phyloP scores from a whole-genome alignment of 495 filamentous ascomycete species.

The Cryomyces minteri region DNA sequence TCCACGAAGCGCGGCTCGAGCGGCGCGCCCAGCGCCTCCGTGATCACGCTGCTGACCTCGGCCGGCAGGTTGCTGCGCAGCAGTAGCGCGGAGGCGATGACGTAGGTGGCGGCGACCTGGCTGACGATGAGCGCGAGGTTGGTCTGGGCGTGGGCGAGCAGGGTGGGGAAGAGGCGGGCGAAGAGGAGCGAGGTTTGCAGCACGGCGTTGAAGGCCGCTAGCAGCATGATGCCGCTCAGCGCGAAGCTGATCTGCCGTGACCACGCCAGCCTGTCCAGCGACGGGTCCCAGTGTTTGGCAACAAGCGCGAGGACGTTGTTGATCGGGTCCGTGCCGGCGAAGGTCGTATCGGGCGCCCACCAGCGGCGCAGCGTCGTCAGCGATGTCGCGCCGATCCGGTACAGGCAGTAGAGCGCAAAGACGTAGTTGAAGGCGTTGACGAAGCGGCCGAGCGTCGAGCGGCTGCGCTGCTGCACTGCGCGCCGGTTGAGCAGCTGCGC shows the following conservation, averaged over 20 bases:
- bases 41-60: conserved; percentile 51
- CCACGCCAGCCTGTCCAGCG: conserved; percentile 54
- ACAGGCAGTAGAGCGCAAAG: conserved; percentile 61
- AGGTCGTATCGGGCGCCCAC: conserved; percentile 27
- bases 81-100: conserved; percentile 55
- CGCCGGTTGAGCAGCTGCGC: conserved; percentile 35
- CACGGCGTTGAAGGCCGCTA: conserved; percentile 55
- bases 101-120: conserved; percentile 64
- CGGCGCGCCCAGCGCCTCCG: conserved; percentile 48
- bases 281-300: conserved; percentile 52
- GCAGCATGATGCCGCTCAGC: conserved; percentile 58
- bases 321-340: conserved; percentile 55
- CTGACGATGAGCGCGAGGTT: conserved; percentile 54
- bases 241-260: conserved; percentile 60
- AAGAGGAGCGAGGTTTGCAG: conserved; percentile 61
- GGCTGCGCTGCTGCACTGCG: conserved; percentile 38
- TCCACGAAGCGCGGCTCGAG: conserved; percentile 57
- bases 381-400: conserved; percentile 49
- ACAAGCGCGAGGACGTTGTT: conserved; percentile 58
- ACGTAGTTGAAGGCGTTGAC: conserved; percentile 34
- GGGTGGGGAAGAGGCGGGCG: conserved; percentile 43
- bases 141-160: conserved; percentile 40
- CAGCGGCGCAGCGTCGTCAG: background rate
- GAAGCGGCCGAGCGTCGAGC: conserved; percentile 40
- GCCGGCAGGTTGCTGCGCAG: conserved; percentile 52